phyloP scores from a whole-genome alignment of 2,329 filamentous ascomycete genomes.

The Fusarium subtropicale region DNA sequence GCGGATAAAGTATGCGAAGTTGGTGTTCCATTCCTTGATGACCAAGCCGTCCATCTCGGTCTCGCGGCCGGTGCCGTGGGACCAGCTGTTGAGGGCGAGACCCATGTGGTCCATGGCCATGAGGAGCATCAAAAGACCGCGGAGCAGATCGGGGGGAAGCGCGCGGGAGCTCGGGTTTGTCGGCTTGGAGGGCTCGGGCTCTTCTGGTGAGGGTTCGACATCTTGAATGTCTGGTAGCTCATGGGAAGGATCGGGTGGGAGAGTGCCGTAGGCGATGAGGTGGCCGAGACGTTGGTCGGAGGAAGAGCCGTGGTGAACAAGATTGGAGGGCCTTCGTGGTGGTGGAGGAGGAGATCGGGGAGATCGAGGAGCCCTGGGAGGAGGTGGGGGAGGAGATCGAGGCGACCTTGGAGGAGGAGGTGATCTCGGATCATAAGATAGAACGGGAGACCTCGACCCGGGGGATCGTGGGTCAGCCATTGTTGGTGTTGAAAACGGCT shows the following conservation, averaged over 20 bases:
- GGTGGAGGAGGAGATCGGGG: too few species aligned
- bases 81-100: conserved; percentile 56
- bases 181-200: conserved; percentile 31
- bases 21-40: conserved; percentile 54
- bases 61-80: conserved; percentile 54
- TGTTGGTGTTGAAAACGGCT: neutral
- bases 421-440: too few species aligned
- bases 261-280: conserved; percentile 6
- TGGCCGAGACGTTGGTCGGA: conserved; percentile 13
- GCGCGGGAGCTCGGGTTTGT: conserved; percentile 48
- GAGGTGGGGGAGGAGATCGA: too few species aligned
- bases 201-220: conserved; percentile 17
- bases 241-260: conserved; percentile 2
- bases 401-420: too few species aligned
- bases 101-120: conserved; percentile 60
- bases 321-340: neutral
- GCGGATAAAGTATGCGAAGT: conserved; percentile 54
- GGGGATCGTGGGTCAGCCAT: neutral
- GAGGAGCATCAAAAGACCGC: conserved; percentile 58
- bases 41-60: conserved; percentile 53
- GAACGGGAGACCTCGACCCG: too few species aligned
- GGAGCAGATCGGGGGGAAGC: conserved; percentile 58
- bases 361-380: too few species aligned
- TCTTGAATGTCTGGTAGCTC: neutral
- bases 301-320: neutral